Conservation (phyloP, 2,329 filamentous ascomycete genomes). For the Chrysosporium queenslandicum region DNA sequence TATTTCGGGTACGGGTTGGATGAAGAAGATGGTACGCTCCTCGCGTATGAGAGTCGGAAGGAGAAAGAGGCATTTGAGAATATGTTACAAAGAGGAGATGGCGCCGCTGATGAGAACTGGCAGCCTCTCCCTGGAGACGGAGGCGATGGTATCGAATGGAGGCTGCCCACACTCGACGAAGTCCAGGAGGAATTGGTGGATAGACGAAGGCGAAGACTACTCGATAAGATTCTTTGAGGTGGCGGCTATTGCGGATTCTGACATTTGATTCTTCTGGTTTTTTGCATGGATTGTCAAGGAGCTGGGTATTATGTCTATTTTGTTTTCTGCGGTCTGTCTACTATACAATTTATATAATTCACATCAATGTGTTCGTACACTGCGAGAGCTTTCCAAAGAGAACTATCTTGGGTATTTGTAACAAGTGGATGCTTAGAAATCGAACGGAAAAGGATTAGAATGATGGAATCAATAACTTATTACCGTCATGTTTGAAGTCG, state of each 20-base stretch:
- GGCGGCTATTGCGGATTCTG: background rate
- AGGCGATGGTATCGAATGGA: conserved; percentile 74
- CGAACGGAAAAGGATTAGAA: background rate
- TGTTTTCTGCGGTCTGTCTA: background rate
- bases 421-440: background rate
- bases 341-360: conserved; percentile 6
- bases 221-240: conserved; percentile 61
- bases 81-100: conserved; percentile 50
- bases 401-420: background rate
- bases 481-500: conserved; percentile 13
- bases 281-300: background rate
- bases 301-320: background rate
- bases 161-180: conserved; percentile 74
- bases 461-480: background rate
- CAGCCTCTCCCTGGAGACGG: conserved; percentile 75
- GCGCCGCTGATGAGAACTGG: conserved; percentile 57
- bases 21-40: conserved; percentile 73
- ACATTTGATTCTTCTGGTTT: background rate
- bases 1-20: conserved; percentile 94
- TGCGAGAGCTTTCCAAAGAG: background rate
- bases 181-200: conserved; percentile 93
- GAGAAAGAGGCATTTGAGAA: conserved; percentile 70
- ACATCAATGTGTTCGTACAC: conserved; percentile 6
- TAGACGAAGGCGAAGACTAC: conserved; percentile 65
- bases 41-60: conserved; percentile 72